A percentile compares a stretch with the other conserved stretches of the same genome.
Conservation (phyloP, 768 basidiomycete genomes). For the Pleurotus djamor region DNA sequence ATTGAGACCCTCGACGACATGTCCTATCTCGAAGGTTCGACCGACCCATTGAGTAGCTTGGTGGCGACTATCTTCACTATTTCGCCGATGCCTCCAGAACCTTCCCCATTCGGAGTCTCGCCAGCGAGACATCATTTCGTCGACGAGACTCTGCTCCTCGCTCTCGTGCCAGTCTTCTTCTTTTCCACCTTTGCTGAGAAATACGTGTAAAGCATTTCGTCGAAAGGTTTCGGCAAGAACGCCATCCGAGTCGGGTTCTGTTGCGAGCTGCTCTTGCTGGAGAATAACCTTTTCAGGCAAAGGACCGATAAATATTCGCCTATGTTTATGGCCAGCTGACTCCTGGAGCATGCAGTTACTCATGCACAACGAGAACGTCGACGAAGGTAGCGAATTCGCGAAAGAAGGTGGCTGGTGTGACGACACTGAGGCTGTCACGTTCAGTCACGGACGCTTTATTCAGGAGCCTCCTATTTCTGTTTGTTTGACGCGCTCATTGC, state of each 20-base stretch:
- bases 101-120: slow-evolving; percentile 65
- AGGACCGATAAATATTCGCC: slow-evolving; percentile 73
- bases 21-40: slow-evolving; percentile 74
- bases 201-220: slow-evolving; percentile 62
- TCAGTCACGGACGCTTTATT: too few relatives aligned
- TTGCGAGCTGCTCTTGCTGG: slow-evolving; percentile 29
- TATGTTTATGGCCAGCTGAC: slow-evolving; percentile 28
- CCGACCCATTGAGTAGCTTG: slow-evolving; percentile 57
- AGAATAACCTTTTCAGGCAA: slow-evolving; percentile 63
- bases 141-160: slow-evolving; percentile 44
- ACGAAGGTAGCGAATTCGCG: too few relatives aligned
- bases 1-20: slow-evolving; percentile 64
- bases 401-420: too few relatives aligned
- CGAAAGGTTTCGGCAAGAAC: slow-evolving; percentile 48
- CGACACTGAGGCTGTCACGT: too few relatives aligned
- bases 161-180: slow-evolving; percentile 66
- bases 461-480: too few relatives aligned
- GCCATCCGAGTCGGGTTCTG: slow-evolving; percentile 18
- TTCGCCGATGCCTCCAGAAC: slow-evolving; percentile 35
- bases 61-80: slow-evolving; percentile 20
- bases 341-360: background rate
- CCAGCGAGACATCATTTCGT: slow-evolving; percentile 64
- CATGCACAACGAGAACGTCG: too few relatives aligned
- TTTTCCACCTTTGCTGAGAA: slow-evolving; percentile 61
- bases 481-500: too few relatives aligned